Percentiles rank a stretch among this genome's conserved stretches.
Conservation (phyloP, 2,329 filamentous ascomycete species). For the Penicillium sp. region DNA sequence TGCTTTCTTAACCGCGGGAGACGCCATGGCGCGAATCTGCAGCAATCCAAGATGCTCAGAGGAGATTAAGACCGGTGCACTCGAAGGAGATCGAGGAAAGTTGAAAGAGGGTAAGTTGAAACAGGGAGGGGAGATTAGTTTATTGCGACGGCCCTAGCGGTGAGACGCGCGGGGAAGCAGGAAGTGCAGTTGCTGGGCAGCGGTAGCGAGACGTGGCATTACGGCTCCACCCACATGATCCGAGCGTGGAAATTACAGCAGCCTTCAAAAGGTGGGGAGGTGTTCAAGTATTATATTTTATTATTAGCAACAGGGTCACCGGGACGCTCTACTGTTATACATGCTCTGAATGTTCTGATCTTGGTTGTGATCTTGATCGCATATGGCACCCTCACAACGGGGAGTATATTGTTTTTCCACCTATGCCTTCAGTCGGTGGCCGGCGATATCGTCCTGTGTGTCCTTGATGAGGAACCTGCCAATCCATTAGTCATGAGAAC, state of each 20-base stretch:
- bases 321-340: conserved; percentile 13
- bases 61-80: neutral
- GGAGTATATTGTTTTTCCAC: conserved; percentile 1
- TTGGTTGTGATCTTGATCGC: neutral
- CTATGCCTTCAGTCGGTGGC: conserved; percentile 68
- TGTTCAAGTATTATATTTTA: conserved; percentile 9
- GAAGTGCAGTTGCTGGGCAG: neutral
- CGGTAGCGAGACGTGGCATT: conserved; percentile 15
- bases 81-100: conserved; percentile 1
- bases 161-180: conserved; percentile 18
- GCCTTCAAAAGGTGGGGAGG: conserved; percentile 1
- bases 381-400: neutral
- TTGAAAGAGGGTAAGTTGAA: conserved; percentile 11
- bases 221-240: neutral
- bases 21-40: conserved; percentile 38
- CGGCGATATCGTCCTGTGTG: conserved; percentile 75
- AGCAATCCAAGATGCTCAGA: conserved; percentile 7
- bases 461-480: conserved; percentile 82
- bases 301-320: conserved; percentile 12
- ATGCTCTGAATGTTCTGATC: neutral
- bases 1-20: conserved; percentile 42
- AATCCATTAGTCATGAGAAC: conserved; percentile 9
- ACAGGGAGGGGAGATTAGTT: conserved; percentile 23
- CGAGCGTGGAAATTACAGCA: conserved; percentile 16
- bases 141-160: conserved; percentile 28